These are phyloP conservation scores for Ceratocystis ficicola DNA, from an alignment of 2,329 filamentous ascomycete genomes.

Conservation along the genomic window DNA sequence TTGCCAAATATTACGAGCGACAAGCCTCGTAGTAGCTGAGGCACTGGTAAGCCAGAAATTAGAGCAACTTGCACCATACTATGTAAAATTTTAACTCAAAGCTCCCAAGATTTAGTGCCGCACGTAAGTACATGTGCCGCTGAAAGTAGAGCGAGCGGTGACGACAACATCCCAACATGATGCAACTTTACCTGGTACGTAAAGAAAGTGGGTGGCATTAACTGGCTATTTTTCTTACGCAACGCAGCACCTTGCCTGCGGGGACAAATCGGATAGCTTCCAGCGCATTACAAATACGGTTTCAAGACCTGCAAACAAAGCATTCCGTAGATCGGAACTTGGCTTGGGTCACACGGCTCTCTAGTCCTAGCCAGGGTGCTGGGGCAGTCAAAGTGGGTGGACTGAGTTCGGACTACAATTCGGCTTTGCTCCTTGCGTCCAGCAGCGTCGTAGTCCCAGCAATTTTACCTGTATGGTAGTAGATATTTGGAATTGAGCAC, in stretches of 20 bases:
- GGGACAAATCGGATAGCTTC: background rate
- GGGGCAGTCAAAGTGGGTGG: background rate
- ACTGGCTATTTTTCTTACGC: background rate
- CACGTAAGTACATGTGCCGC: too few relatives aligned
- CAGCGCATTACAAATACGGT: background rate
- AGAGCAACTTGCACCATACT: too few relatives aligned
- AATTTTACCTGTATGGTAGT: background rate
- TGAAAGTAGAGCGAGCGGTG: too few relatives aligned
- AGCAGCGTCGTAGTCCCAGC: background rate
- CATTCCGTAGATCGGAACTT: background rate
- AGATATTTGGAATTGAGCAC: background rate
- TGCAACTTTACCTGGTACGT: too few relatives aligned
- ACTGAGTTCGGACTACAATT: background rate
- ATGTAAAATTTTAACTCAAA: too few relatives aligned
- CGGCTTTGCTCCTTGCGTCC: background rate
- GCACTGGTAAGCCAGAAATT: too few relatives aligned
- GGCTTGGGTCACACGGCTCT: too few relatives aligned
- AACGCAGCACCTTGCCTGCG: background rate
- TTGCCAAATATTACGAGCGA: background rate
- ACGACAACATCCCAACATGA: too few relatives aligned
- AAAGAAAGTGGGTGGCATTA: too few relatives aligned
- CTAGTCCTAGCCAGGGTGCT: background rate
- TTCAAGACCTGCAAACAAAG: background rate
- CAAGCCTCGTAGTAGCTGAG: too few relatives aligned
- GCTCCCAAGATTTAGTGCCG: too few relatives aligned